Percentiles rank a stretch among this genome's conserved stretches.
phyloP scores from a whole-genome alignment of 345 rosid genomes.

The Pugionium dolabratum region DNA sequence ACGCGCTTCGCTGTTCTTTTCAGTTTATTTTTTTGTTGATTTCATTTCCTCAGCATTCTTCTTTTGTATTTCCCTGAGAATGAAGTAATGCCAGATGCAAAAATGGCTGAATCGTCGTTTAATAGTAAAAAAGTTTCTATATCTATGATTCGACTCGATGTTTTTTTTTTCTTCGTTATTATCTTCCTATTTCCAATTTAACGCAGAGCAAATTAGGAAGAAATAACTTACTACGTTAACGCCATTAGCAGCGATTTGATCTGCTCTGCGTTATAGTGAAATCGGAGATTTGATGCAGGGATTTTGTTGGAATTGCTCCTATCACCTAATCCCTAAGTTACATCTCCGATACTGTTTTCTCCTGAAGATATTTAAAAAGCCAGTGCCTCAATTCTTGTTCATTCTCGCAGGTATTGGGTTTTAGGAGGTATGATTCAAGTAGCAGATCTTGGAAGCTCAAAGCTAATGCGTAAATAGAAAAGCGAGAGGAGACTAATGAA shows the following conservation, averaged over 20 bases:
- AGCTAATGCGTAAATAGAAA: conserved; percentile 9
- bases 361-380: not conserved
- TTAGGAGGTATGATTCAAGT: not conserved
- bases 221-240: not conserved
- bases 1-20: conserved; percentile 15
- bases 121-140: not conserved
- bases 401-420: conserved; percentile 12
- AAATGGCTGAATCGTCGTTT: not conserved
- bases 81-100: not conserved
- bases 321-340: not conserved
- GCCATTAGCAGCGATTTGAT: not conserved
- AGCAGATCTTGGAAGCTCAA: conserved; percentile 6
- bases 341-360: not conserved
- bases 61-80: not conserved
- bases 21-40: not conserved
- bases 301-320: conserved; percentile 3
- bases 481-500: conserved; percentile 42
- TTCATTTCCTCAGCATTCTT: not conserved
- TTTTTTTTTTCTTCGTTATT: not conserved
- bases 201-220: not conserved
- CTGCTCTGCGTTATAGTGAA: not conserved
- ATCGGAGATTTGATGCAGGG: not conserved
- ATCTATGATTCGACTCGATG: not conserved
- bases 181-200: conserved; percentile 19
- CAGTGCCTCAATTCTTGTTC: not conserved